phyloP scores from a whole-genome alignment of 225 moss, liverwort and hornwort genomes.

The Pseudisothecium myosuroides region DNA sequence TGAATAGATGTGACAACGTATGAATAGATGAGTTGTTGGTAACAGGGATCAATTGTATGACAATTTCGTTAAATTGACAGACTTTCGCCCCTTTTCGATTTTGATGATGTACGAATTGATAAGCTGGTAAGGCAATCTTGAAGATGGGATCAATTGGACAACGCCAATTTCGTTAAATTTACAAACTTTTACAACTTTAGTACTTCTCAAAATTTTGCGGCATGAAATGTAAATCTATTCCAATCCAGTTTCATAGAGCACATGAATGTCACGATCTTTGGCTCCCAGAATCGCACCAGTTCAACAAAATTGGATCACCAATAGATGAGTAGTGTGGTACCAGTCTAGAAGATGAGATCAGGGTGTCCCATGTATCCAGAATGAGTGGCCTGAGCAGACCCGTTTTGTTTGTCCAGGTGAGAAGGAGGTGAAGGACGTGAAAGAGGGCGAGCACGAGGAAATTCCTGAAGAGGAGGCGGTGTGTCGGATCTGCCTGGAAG shows the following conservation, averaged over 20 bases:
- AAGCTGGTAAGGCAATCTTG: not conserved
- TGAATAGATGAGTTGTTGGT: not conserved
- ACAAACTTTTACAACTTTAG: not conserved
- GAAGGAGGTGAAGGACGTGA: not conserved
- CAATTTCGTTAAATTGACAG: too few species aligned
- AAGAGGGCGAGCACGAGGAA: slow-evolving; percentile 11
- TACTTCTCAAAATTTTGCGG: not conserved
- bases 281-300: not conserved
- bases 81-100: not conserved
- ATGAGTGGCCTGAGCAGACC: not conserved
- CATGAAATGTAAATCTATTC: not conserved
- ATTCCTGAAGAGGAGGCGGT: slow-evolving; percentile 50
- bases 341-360: not conserved
- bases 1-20: not conserved
- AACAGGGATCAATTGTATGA: not conserved
- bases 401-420: not conserved
- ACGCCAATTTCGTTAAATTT: not conserved
- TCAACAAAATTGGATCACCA: not conserved
- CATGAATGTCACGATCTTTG: not conserved
- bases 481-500: slow-evolving; percentile 51
- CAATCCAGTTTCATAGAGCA: not conserved
- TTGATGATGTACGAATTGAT: not conserved
- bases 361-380: not conserved
- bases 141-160: not conserved
- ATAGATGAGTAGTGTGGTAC: not conserved